Conservation (phyloP, 2,329 filamentous ascomycete species). For the Fusarium sp. region DNA sequence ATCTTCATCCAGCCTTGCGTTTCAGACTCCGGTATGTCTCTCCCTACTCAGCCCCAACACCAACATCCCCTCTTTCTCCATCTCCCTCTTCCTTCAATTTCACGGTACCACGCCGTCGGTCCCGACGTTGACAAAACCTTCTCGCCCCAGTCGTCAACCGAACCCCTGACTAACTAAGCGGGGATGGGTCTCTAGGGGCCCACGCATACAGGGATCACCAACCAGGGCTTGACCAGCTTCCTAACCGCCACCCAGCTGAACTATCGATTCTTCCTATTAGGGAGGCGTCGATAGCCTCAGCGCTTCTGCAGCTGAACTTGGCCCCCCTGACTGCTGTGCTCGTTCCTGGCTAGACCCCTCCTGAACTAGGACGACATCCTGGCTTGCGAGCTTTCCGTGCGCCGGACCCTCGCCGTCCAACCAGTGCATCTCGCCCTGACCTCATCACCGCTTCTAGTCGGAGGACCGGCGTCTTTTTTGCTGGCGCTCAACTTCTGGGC, state of each 20-base stretch:
- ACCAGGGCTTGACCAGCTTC: neutral
- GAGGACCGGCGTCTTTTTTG: neutral
- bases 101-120: neutral
- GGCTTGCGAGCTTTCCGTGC: neutral
- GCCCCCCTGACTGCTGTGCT: neutral
- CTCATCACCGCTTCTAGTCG: slow-evolving; percentile 1
- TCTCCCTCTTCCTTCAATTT: neutral
- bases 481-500: slow-evolving; percentile 6
- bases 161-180: slow-evolving; percentile 2
- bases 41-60: neutral
- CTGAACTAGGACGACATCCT: slow-evolving; percentile 4
- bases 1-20: neutral
- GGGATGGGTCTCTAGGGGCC: too few species aligned
- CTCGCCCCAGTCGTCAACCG: neutral
- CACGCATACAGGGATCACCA: neutral
- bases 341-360: slow-evolving; percentile 2
- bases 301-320: slow-evolving; percentile 2
- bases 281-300: slow-evolving; percentile 29
- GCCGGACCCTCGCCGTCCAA: neutral
- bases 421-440: neutral
- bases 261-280: slow-evolving; percentile 32
- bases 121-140: neutral
- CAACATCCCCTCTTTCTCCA: neutral
- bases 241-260: slow-evolving; percentile 4
- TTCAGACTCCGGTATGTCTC: neutral